These are phyloP conservation scores for Alternaria arborescens DNA, from an alignment of 2,329 filamentous ascomycete species.

Conservation along the genomic window DNA sequence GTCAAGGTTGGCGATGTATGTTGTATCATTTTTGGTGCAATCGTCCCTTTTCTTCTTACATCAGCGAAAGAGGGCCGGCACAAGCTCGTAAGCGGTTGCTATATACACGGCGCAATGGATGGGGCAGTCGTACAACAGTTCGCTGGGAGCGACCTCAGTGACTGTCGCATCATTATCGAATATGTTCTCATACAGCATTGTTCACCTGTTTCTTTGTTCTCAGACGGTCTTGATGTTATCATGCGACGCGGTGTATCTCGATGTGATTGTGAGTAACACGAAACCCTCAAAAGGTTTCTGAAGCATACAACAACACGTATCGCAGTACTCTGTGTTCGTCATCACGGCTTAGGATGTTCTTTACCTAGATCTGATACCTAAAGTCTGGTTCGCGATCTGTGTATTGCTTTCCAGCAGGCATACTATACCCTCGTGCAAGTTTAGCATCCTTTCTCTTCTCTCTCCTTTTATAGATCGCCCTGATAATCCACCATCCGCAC, in stretches of 20 bases:
- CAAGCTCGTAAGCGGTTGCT: not conserved
- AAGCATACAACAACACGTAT: not conserved
- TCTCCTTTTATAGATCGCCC: constrained; percentile 45
- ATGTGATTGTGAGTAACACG: not conserved
- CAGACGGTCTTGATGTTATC: too few relatives aligned
- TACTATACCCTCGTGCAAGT: constrained; percentile 31
- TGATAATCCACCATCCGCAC: constrained; percentile 51
- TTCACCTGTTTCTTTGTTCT: too few relatives aligned
- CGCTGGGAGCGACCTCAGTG: accelerated
- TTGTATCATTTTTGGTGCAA: not conserved
- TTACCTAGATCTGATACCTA: constrained; percentile 35
- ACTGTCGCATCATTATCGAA: not conserved
- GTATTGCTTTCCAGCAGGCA: constrained; percentile 24
- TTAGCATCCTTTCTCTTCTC: constrained; percentile 42
- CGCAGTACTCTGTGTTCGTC: accelerated
- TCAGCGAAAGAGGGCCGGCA: not conserved
- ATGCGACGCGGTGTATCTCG: not conserved
- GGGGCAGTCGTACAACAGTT: not conserved
- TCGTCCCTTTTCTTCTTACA: not conserved
- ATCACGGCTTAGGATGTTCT: accelerated
- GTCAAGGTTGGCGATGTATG: not conserved
- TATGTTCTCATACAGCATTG: too few relatives aligned
- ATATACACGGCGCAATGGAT: not conserved
- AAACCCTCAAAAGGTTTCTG: not conserved
- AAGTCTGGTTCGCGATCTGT: constrained; percentile 45